Base-by-base conservation (phyloP, 352 stramenopile species). In the Elongisporangium senticosum region DNA sequence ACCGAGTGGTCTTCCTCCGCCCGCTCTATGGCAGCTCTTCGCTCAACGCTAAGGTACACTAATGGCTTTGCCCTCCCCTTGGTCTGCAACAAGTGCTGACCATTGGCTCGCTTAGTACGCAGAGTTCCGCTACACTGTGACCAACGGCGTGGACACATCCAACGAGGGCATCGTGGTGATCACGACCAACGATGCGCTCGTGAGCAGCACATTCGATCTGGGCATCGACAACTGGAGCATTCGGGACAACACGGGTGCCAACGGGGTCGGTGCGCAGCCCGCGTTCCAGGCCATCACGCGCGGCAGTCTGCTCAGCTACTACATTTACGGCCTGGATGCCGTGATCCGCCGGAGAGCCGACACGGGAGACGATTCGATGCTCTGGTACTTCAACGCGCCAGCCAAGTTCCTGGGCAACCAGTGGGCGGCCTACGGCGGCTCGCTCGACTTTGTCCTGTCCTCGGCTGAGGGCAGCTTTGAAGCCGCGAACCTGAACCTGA, bases 391-490 rank as follows among this genome's bases (percentile, higher is more conserved):
- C 59, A 68, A 58, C 2, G 87, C 87, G 0, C 85, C 87, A 0
- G 50, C 65, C 21, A 94, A 96, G 48, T 97, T 96, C 62, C 74
- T 89, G 0, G 90, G 90, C 21, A 96, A 96, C 64, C 78, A 95
- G 10, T 95, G 87, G 73, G 69, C 85, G 3, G 75, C 87, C 15
- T 97, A 98, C 70, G 86, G 80, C n/a, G 93, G 93, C 7, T 85
- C 69, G 5, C 74, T 98, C 28, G 77, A 93, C 43, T 98, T 98
- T 62, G 83, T 91, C 19, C 68, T 98, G 7, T 95, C 86, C 47
- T 94, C 89, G 8, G 92, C 91, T 37, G 87, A 94, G 62, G 90
- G 93, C 4, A 91, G 89, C 59, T 97, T 96, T 65, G 72, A 83
- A 40, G 58, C 65, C 26, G 61, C 59, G 0, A 96, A 96, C 53